These are phyloP conservation scores for Lichtheimia ornata DNA, from an alignment of 371 early-diverging fungal species.

Conservation along the genomic window DNA sequence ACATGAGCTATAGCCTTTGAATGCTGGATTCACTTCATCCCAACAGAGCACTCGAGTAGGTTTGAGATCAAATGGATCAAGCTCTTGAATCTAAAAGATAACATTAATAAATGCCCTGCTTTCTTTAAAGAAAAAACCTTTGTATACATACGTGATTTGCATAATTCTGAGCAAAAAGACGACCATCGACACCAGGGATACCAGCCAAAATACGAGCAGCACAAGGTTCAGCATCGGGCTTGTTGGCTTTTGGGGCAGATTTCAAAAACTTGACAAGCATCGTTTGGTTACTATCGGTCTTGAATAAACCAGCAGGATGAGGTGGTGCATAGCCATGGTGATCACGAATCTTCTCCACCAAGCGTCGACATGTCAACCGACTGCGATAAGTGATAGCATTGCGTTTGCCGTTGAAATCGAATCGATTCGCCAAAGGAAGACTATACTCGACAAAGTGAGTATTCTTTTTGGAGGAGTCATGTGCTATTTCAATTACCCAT, in stretches of 20 bases:
- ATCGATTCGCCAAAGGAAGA: slow-evolving; percentile 60
- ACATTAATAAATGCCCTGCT: background rate
- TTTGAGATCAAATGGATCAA: slow-evolving; percentile 73
- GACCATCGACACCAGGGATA: slow-evolving; percentile 59
- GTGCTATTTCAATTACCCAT: slow-evolving; percentile 38
- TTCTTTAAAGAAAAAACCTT: background rate
- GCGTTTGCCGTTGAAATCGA: slow-evolving; percentile 55
- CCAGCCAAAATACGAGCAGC: slow-evolving; percentile 45
- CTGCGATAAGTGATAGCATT: slow-evolving; percentile 61
- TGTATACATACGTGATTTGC: slow-evolving; percentile 52
- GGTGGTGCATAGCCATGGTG: slow-evolving; percentile 68
- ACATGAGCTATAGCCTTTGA: slow-evolving; percentile 69
- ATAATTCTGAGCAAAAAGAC: slow-evolving; percentile 56
- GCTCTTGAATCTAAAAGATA: slow-evolving; percentile 60
- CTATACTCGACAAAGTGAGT: slow-evolving; percentile 17
- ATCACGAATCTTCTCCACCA: slow-evolving; percentile 63
- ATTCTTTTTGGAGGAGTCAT: no score
- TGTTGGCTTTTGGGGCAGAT: slow-evolving; percentile 47
- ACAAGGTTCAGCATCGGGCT: slow-evolving; percentile 62
- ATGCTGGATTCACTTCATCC: slow-evolving; percentile 67
- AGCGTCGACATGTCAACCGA: slow-evolving; percentile 59
- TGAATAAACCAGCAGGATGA: slow-evolving; percentile 65
- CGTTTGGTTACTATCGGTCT: slow-evolving; percentile 68
- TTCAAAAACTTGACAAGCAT: slow-evolving; percentile 57
- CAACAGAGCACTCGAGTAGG: slow-evolving; percentile 65